Evolutionary conservation across 352 stramenopile genomes (phyloP).

Genomic region (Pythium aquatile): DNA sequence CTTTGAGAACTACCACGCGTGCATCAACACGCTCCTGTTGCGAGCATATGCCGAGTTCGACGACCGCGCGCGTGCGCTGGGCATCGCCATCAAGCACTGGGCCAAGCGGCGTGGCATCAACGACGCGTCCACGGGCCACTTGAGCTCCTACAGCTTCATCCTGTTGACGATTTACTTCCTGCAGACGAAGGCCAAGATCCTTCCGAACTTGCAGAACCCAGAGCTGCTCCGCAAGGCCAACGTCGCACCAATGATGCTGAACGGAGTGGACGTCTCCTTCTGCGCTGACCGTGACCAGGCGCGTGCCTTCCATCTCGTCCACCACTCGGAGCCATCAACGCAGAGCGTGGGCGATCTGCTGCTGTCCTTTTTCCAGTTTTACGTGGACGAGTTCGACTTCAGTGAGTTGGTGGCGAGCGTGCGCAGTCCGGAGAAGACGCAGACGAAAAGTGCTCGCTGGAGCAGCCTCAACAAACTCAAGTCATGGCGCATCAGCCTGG

Average conservation of each 20-base stretch:
- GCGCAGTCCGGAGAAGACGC: slow-evolving; percentile 51
- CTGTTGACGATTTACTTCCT: slow-evolving; percentile 97
- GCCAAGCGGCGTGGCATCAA: slow-evolving; percentile 96
- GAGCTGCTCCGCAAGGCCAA: slow-evolving; percentile 41
- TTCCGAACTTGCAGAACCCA: slow-evolving; percentile 94
- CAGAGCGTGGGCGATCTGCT: slow-evolving; percentile 81
- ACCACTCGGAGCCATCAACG: neutral
- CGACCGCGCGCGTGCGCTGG: slow-evolving; percentile 80
- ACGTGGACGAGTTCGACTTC: slow-evolving; percentile 96
- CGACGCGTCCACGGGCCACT: slow-evolving; percentile 92
- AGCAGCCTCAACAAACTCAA: slow-evolving; percentile 41
- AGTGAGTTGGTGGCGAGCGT: slow-evolving; percentile 91
- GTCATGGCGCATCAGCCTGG: slow-evolving; percentile 82
- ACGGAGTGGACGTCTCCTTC: slow-evolving; percentile 75
- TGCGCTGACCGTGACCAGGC: slow-evolving; percentile 47
- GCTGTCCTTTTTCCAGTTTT: slow-evolving; percentile 96
- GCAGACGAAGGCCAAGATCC: slow-evolving; percentile 71
- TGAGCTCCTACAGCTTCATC: slow-evolving; percentile 99
- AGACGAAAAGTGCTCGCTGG: slow-evolving; percentile 48
- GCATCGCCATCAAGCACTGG: slow-evolving; percentile 97
- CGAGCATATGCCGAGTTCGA: slow-evolving; percentile 78
- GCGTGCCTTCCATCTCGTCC: slow-evolving; percentile 37
- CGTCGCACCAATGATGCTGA: slow-evolving; percentile 35
- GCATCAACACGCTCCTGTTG: slow-evolving; percentile 78
- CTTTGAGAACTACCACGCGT: slow-evolving; percentile 82